Percentiles rank a stretch among this genome's conserved stretches.
phyloP scores from a whole-genome alignment of 2,329 filamentous ascomycete species.

The Metarhizium anisopliae region DNA sequence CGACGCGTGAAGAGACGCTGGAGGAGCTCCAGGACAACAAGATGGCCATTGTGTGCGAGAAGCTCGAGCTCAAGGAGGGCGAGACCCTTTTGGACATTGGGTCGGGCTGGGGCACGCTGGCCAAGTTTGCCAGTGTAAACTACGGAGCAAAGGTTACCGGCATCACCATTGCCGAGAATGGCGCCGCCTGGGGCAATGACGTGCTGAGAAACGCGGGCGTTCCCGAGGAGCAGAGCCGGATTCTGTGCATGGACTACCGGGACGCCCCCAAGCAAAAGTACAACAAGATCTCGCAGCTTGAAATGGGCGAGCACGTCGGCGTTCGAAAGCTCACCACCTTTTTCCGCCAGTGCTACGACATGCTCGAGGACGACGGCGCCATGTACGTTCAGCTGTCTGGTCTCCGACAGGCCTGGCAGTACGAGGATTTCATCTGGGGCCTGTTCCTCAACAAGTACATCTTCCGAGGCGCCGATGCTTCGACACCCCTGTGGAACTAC shows the following conservation, averaged over 20 bases:
- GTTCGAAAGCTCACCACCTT: constrained; percentile 74
- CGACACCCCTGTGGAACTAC: constrained; percentile 78
- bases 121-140: constrained; percentile 81
- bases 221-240: constrained; percentile 71
- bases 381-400: constrained; percentile 93
- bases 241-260: constrained; percentile 91
- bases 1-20: constrained; percentile 72
- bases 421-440: constrained; percentile 93
- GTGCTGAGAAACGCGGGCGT: constrained; percentile 71
- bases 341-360: constrained; percentile 76
- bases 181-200: constrained; percentile 89
- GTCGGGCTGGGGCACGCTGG: constrained; percentile 90
- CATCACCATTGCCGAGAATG: constrained; percentile 85
- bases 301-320: constrained; percentile 75
- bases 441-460: constrained; percentile 98
- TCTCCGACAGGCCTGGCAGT: constrained; percentile 86
- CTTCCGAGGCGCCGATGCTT: constrained; percentile 91
- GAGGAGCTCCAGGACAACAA: constrained; percentile 94
- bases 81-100: constrained; percentile 80
- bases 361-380: constrained; percentile 87
- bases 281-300: constrained; percentile 90
- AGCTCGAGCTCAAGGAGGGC: constrained; percentile 64
- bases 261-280: constrained; percentile 73
- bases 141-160: constrained; percentile 77
- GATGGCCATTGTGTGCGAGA: constrained; percentile 84